These are phyloP conservation scores for Ophiostoma fasciatum DNA, from an alignment of 2,329 filamentous ascomycete species.

Conservation along the genomic window DNA sequence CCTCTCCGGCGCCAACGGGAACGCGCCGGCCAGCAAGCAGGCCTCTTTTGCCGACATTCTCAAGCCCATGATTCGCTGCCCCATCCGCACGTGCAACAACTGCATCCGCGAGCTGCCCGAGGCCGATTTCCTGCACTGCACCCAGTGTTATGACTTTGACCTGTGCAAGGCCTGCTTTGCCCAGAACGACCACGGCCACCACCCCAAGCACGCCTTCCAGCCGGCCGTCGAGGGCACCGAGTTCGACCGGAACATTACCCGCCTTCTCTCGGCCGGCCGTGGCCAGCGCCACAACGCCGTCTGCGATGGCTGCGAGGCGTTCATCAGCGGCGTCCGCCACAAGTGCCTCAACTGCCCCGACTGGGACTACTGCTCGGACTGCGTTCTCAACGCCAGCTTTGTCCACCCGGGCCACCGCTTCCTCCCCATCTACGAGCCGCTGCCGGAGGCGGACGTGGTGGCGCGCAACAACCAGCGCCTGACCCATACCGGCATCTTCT, in stretches of 20 bases:
- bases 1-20: too few species aligned
- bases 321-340: constrained; percentile 78
- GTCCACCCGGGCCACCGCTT: constrained; percentile 79
- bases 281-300: constrained; percentile 74
- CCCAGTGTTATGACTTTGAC: constrained; percentile 76
- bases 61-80: background rate
- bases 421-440: constrained; percentile 62
- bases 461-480: too few species aligned
- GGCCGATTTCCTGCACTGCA: constrained; percentile 72
- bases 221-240: constrained; percentile 49
- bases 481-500: constrained; percentile 81
- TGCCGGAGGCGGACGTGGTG: constrained; percentile 11
- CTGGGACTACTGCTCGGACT: constrained; percentile 84
- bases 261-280: constrained; percentile 64
- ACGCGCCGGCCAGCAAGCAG: too few species aligned
- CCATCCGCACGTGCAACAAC: constrained; percentile 53
- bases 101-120: constrained; percentile 58
- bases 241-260: constrained; percentile 45
- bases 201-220: constrained; percentile 71
- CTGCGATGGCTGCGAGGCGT: constrained; percentile 86
- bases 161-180: constrained; percentile 74
- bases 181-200: constrained; percentile 69
- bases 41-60: background rate
- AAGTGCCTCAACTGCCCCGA: constrained; percentile 96
- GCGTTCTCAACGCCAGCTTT: constrained; percentile 49